Conservation (phyloP, 2,329 filamentous ascomycete species). For the Paraphoma chrysanthemicola region DNA sequence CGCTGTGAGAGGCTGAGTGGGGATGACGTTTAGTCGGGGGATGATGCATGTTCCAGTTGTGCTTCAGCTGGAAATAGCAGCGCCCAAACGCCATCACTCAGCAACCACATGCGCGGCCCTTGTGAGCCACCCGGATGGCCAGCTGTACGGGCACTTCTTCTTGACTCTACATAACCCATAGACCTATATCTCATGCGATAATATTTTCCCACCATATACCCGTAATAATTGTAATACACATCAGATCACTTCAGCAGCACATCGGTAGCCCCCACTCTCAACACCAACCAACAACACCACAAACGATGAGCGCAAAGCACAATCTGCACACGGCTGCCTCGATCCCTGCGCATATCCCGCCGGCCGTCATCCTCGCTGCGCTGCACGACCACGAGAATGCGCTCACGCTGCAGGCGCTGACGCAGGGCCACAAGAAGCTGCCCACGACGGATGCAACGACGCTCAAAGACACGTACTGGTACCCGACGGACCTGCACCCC, state of each 20-base stretch:
- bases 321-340: conserved; percentile 39
- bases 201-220: neutral
- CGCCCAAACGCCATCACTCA: conserved; percentile 1
- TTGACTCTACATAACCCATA: neutral
- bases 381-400: conserved; percentile 45
- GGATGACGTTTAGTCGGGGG: neutral
- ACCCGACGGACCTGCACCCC: conserved; percentile 36
- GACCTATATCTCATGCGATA: neutral
- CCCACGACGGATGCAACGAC: conserved; percentile 26
- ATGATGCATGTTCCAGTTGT: conserved; percentile 1
- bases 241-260: neutral
- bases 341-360: conserved; percentile 36
- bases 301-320: conserved; percentile 36
- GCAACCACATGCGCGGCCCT: neutral
- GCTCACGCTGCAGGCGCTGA: conserved; percentile 43
- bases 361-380: conserved; percentile 33
- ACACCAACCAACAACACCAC: neutral
- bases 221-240: neutral
- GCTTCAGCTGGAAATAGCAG: conserved; percentile 11
- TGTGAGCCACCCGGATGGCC: too few species aligned
- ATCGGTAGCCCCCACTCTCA: too few species aligned
- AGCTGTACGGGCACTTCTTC: neutral
- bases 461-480: conserved; percentile 45
- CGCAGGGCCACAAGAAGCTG: conserved; percentile 35
- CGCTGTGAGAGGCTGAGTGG: too few species aligned